Base-by-base conservation (phyloP, 306 rosid species). In the Pueraria montana region DNA sequence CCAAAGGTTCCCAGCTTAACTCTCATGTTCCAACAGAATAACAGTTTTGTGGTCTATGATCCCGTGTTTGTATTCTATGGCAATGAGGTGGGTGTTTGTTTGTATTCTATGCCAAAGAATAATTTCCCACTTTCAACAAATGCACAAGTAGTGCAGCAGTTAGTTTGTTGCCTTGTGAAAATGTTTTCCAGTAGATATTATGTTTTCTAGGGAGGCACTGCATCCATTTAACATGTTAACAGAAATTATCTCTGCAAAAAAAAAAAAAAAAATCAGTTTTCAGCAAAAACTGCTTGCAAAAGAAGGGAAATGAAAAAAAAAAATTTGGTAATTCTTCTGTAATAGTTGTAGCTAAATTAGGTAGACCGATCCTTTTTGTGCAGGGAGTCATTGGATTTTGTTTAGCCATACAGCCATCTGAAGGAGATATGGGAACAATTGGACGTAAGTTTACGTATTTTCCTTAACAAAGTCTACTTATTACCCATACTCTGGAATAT, bases 341-440 rank as follows among this genome's bases (percentile, higher is more conserved):
- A 48, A 58, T 17, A 27, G 73, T 21, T 59, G 61, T 72, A 20
- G 30, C 53, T 81, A 77, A 87, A 21, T 56, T 73, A 40, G 70
- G 63, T 78, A 50, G 67, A 59, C 56, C 17, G 46, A 9, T 75
- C n/a, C 66, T 64, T 73, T 40, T 85, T 83, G 66, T 89, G 88
- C 91, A 95, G 99, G 98, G 92, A 76, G 61, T 87, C 52, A 38
- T 62, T 53, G 99, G 90, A 84, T 91, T 93, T 83, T 95, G 99
- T 84, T 84, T 95, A 63, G 97, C 99, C 76, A 77, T 95, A 83
- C 96, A 91, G 82, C 96, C 92, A 34, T 21, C 87, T 13, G 97
- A 91, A 46, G 97, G 91, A 53, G 94, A 91, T 84, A 80, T 84
- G 61, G 98, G 98, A 76, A 92, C 85, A 72, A 81, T 95, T 80